Base-by-base conservation (phyloP, 2,329 filamentous ascomycete genomes). In the Raffaelea arxii region DNA sequence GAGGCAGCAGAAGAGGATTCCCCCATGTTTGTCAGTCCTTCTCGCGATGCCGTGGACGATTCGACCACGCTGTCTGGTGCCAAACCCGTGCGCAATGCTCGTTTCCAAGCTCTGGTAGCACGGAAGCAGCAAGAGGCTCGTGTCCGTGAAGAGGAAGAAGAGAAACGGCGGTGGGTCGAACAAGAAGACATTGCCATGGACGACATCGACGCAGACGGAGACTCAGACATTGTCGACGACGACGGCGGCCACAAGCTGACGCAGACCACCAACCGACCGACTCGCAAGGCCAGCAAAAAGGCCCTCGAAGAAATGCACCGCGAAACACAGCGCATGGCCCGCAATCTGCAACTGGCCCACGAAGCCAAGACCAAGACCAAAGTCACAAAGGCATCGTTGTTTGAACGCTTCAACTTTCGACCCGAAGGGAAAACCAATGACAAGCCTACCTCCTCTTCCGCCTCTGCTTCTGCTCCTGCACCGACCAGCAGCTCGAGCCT, bases 221-320 rank as follows among this genome's bases (percentile, higher is more conserved):
- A 72, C 40, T 71, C 69, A n/a, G 70, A 74, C 48, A 71, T 78
- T 43, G 74, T 71, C 3, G 80, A 84, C 49, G 80, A 79, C 27
- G 79, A 80, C 23, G 76, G 70, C 36, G 82, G 74, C n/a, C 72
- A 70, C 38, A 78, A 71, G 51, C 67, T 92, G 39, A 86, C 84
- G 0, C 85, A 90, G 58, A 67, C 75, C 23, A 39, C 41, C 3
- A 46, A 49, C 1, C 56, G 57, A 4, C 79, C 83, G 4, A 75
- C 78, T 10, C 78, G 92, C 12, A 94, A 92, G 61, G 90, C 92
- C 0, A 91, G 90, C 68, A 97, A 91, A 68, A 96, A 89, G 65
- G 92, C 92, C 0, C 62, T 96, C 37, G 87, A 96, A 60, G 91
- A 97, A 55, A 96, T 98, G 84, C 84, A 85, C 56, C 79, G 88